phyloP scores from a whole-genome alignment of 202 grass and related monocot species.

The Musa balbisiana region DNA sequence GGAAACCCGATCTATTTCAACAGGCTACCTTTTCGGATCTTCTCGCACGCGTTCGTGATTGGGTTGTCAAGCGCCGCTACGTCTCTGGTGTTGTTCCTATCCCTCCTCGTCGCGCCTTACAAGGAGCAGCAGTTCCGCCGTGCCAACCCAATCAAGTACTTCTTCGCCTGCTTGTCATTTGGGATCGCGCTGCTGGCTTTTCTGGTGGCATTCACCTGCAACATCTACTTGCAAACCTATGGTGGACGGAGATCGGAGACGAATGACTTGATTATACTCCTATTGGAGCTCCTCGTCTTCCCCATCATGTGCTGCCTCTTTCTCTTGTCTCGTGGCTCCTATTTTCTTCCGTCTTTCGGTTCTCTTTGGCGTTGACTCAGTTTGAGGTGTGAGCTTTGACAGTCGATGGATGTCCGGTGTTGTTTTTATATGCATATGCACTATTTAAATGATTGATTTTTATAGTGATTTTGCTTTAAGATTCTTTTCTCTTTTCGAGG shows the following conservation, averaged over 20 bases:
- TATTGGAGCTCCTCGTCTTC: conserved; percentile 22
- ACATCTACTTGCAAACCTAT: conserved; percentile 20
- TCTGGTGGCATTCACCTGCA: conserved; percentile 14
- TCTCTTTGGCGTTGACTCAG: neutral
- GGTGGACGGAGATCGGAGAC: conserved; percentile 4
- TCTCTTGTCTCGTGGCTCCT: neutral
- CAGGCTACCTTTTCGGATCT: conserved; percentile 24
- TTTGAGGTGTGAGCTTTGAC: no score
- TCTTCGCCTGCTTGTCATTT: conserved; percentile 18
- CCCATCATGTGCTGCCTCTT: conserved; percentile 2
- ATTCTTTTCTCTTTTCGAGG: no score
- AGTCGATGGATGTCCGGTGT: no score
- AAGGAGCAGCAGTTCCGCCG: conserved; percentile 17
- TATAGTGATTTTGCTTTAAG: no score
- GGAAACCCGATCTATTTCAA: conserved; percentile 19
- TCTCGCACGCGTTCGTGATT: conserved; percentile 23
- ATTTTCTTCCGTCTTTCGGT: neutral
- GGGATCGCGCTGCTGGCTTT: conserved; percentile 5
- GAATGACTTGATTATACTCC: neutral
- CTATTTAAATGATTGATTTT: no score
- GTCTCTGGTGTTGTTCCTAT: conserved; percentile 25
- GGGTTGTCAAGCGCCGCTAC: conserved; percentile 22
- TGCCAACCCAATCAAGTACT: conserved; percentile 3
- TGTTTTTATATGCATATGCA: no score
- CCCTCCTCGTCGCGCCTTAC: conserved; percentile 8